A percentile compares a stretch with the other conserved stretches of the same genome.
Conservation (phyloP, 257 asterid genomes). For the Solanum chiquidenum region DNA sequence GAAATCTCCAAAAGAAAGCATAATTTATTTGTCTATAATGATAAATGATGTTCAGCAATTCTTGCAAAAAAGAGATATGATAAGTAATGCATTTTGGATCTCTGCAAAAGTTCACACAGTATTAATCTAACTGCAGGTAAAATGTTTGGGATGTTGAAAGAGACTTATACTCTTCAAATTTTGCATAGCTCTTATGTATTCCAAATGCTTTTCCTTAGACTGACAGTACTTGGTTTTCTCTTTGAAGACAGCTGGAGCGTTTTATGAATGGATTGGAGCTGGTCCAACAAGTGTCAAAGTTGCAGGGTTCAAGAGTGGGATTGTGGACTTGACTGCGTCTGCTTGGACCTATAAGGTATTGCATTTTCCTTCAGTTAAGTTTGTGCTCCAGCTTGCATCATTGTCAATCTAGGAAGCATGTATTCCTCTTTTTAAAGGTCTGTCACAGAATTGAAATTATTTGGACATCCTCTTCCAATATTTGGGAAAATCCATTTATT, state of each 20-base stretch:
- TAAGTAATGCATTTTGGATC: neutral
- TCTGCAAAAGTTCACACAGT: neutral
- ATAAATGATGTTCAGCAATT: neutral
- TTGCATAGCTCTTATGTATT: neutral
- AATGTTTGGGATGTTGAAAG: neutral
- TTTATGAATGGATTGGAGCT: constrained; percentile 81
- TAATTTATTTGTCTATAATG: neutral
- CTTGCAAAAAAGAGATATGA: neutral
- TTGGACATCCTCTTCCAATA: neutral
- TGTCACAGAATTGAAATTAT: neutral
- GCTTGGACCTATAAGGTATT: constrained; percentile 72
- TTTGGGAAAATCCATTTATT: neutral
- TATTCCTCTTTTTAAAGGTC: neutral
- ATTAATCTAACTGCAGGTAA: neutral
- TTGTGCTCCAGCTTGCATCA: neutral
- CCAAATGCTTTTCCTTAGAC: neutral
- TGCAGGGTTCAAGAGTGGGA: constrained; percentile 54
- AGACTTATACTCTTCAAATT: neutral
- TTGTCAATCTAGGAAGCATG: neutral
- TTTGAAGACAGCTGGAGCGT: constrained; percentile 77
- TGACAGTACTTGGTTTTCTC: neutral
- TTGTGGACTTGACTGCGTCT: constrained; percentile 49
- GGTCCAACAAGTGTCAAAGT: constrained; percentile 71
- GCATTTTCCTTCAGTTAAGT: neutral
- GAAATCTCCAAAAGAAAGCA: neutral